A percentile compares a stretch with the other conserved stretches of the same genome.
Evolutionary conservation across 345 rosid species (phyloP).

Genomic region (Rhizophora mangle): DNA sequence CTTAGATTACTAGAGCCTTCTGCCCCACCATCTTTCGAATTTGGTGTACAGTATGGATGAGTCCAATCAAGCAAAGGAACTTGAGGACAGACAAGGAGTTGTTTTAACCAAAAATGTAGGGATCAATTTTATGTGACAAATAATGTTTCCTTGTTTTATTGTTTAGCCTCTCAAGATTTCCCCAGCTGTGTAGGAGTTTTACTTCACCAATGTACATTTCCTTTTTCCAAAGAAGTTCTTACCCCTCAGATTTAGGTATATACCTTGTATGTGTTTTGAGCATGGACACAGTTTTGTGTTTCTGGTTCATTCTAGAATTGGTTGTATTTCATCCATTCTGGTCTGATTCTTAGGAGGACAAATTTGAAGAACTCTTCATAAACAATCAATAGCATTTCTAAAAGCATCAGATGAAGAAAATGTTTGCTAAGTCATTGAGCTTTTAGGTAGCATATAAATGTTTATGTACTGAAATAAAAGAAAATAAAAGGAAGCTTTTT

Average conservation of each 20-base stretch:
- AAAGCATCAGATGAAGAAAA: too few relatives aligned
- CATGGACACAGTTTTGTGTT: too few relatives aligned
- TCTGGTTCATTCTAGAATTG: too few relatives aligned
- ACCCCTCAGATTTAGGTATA: slow-evolving; percentile 82
- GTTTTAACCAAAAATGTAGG: slow-evolving; percentile 69
- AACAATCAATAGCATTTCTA: too few relatives aligned
- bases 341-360: background rate
- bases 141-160: background rate
- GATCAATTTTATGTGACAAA: background rate
- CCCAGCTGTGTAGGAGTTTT: slow-evolving; percentile 65
- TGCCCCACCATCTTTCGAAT: too few relatives aligned
- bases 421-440: background rate
- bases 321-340: too few relatives aligned
- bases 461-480: too few relatives aligned
- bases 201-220: slow-evolving; percentile 85
- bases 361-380: background rate
- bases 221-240: slow-evolving; percentile 93
- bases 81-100: slow-evolving; percentile 44
- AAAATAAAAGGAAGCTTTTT: too few relatives aligned
- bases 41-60: slow-evolving; percentile 14
- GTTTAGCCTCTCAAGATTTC: slow-evolving; percentile 5
- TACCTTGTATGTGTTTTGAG: background rate
- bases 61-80: slow-evolving; percentile 30
- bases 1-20: too few relatives aligned
- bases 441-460: too few relatives aligned